Base-by-base conservation (phyloP, 352 stramenopile genomes). In the Phytophthora meadii region DNA sequence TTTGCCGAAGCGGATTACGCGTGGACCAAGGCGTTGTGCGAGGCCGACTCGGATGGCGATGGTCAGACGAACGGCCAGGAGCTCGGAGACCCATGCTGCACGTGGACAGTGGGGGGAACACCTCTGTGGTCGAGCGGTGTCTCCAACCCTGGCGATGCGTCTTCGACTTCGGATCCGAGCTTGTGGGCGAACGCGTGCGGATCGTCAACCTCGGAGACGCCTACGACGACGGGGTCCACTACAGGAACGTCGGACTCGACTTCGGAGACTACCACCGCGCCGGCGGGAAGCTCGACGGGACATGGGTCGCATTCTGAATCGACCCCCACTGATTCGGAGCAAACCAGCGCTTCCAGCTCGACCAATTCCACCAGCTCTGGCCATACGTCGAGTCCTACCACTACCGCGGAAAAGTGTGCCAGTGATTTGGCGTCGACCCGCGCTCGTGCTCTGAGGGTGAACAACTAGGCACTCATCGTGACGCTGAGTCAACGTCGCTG, bases 31-130 rank as follows among this genome's bases (percentile, higher is more conserved):
- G 12, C 25, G 46, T 27, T 74, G 24, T 70, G 66, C 27, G 27
- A 70, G 51, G 46, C 51, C 17, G 65, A 74, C 49, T 28, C 64
- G 32, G 84, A 94, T 37, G 77, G 80, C 25, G 87, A 94, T 57
- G 87, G 87, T 8, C 68, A 78, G 30, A 92, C 84, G 19, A 94
- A 94, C 68, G 86, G 86, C 44, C 61, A 92, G 57, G 86, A 94
- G 58, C 76, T 93, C 15, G 87, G 87, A 9, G 87, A 94, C 58
- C 84, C 84, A 52, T 81, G 77, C 71, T 94, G 84, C 64, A 54
- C 65, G 25, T 60, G 54, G 42, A 44, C 40, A 14, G 24, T 42
- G 19, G 42, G 42, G 1, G 37, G 39, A 37, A 68, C 30, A 9
- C 45, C 60, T 5, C 55, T 27, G 4, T 78, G 60, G 56, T 71